Evolutionary conservation across 1,284 basidiomycete genomes (phyloP).

Genomic region (Ganoderma boninense): DNA sequence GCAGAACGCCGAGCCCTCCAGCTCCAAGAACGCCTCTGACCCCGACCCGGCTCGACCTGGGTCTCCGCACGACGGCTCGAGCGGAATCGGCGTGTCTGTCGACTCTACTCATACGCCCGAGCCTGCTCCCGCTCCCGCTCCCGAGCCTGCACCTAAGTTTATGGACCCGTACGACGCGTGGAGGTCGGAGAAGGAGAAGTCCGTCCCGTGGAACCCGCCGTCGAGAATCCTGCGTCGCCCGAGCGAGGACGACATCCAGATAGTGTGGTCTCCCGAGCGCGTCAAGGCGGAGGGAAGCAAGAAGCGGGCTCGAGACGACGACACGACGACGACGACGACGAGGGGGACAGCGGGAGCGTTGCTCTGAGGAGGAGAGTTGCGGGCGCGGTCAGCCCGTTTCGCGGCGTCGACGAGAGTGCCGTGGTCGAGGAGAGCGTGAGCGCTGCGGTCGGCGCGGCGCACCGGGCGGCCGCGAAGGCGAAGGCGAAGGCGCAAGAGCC

Average conservation of each 20-base stretch:
- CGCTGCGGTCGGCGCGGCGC: background rate
- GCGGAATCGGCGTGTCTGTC: background rate
- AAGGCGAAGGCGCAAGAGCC: background rate
- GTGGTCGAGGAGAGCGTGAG: slow-evolving; percentile 1
- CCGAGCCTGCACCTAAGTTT: background rate
- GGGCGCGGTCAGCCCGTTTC: background rate
- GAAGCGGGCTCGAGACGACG: background rate
- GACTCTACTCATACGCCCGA: background rate
- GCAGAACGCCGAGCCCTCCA: background rate
- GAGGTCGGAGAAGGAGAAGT: background rate
- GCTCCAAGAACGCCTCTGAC: background rate
- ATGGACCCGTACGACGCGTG: background rate
- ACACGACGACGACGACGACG: background rate
- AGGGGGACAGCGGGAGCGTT: background rate
- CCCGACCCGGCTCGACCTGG: background rate
- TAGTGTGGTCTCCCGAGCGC: slow-evolving; percentile 8
- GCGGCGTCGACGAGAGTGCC: background rate
- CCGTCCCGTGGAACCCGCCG: background rate
- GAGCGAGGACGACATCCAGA: slow-evolving; percentile 14
- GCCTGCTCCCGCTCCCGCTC: background rate
- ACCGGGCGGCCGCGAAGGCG: slow-evolving; percentile 1
- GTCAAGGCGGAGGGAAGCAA: background rate
- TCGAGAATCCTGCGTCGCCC: slow-evolving; percentile 3
- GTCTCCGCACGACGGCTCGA: background rate
- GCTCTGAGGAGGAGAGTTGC: background rate